These are phyloP conservation scores for Earliella scabrosa DNA, from an alignment of 1,284 basidiomycete genomes.

Conservation along the genomic window DNA sequence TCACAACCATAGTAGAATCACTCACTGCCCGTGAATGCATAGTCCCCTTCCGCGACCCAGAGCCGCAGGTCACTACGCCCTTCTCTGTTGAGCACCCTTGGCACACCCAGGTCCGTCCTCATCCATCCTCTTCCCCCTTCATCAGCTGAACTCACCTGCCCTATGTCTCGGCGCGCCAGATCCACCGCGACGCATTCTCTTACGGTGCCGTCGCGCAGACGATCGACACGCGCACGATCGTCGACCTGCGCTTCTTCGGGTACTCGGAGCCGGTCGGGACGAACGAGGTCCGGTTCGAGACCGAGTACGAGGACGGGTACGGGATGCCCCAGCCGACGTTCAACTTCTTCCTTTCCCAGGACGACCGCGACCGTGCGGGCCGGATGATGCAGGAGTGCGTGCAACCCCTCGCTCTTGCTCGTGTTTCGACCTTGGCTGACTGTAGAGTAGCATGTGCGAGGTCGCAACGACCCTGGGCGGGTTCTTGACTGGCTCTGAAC, in stretches of 20 bases:
- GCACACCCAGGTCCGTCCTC: slow-evolving; percentile 30
- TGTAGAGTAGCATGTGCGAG: slow-evolving; percentile 23
- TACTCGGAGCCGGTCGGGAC: slow-evolving; percentile 29
- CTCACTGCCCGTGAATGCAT: neutral
- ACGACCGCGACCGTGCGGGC: slow-evolving; percentile 15
- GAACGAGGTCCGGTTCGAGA: slow-evolving; percentile 33
- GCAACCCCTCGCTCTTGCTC: neutral
- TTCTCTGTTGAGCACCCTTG: slow-evolving; percentile 30
- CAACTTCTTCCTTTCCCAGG: slow-evolving; percentile 20
- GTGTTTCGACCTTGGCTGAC: neutral
- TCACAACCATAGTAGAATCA: neutral
- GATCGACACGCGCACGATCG: slow-evolving; percentile 28
- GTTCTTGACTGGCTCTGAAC: slow-evolving; percentile 30
- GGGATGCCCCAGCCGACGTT: slow-evolving; percentile 44
- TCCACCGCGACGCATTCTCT: slow-evolving; percentile 15
- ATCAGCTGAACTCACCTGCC: too few relatives aligned
- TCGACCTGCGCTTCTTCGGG: slow-evolving; percentile 35
- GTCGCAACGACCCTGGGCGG: slow-evolving; percentile 27
- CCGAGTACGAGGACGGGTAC: slow-evolving; percentile 31
- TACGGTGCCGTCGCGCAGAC: slow-evolving; percentile 32
- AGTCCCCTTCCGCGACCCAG: slow-evolving; percentile 35
- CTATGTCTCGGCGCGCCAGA: too few relatives aligned
- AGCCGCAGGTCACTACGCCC: slow-evolving; percentile 38
- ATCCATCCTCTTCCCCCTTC: neutral
- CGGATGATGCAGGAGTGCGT: slow-evolving; percentile 33